Conservation (phyloP, 345 rosid genomes). For the Schrenkiella parvula region DNA sequence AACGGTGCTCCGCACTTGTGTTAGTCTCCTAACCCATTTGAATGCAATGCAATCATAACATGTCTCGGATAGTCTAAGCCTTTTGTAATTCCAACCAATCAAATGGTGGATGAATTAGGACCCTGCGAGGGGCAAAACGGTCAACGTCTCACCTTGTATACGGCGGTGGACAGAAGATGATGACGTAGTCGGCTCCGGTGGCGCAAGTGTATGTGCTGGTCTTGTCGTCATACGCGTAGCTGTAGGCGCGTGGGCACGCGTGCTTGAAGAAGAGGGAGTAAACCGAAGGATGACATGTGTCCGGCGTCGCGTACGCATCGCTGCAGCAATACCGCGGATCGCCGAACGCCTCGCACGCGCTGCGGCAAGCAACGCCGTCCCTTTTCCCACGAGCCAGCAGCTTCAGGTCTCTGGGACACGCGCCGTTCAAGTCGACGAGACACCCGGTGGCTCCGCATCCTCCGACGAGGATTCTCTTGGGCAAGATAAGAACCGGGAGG, state of each 20-base stretch:
- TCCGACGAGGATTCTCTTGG: slow-evolving; percentile 40
- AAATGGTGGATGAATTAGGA: too few relatives aligned
- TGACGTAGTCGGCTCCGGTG: slow-evolving; percentile 52
- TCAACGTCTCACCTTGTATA: slow-evolving; percentile 51
- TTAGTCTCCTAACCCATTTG: too few relatives aligned
- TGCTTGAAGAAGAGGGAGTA: slow-evolving; percentile 69
- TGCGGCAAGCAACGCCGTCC: slow-evolving; percentile 56
- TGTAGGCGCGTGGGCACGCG: slow-evolving; percentile 89
- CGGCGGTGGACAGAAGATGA: slow-evolving; percentile 88
- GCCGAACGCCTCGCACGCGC: slow-evolving; percentile 90
- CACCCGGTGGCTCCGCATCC: slow-evolving; percentile 87
- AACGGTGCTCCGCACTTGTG: too few relatives aligned
- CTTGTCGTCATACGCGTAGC: slow-evolving; percentile 86
- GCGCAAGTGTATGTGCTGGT: slow-evolving; percentile 88
- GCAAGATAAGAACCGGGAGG: slow-evolving; percentile 59
- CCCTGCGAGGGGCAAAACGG: not conserved
- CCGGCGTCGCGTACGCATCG: slow-evolving; percentile 66
- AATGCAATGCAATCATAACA: too few relatives aligned
- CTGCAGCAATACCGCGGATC: slow-evolving; percentile 77
- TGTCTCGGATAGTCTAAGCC: not conserved
- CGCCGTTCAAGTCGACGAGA: slow-evolving; percentile 71
- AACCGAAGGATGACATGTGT: slow-evolving; percentile 65
- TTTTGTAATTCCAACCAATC: too few relatives aligned
- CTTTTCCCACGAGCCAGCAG: slow-evolving; percentile 38
- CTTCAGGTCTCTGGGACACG: slow-evolving; percentile 60